These are phyloP conservation scores for Hypomontagnella monticulosa DNA, from an alignment of 495 filamentous ascomycete genomes.

Conservation along the genomic window DNA sequence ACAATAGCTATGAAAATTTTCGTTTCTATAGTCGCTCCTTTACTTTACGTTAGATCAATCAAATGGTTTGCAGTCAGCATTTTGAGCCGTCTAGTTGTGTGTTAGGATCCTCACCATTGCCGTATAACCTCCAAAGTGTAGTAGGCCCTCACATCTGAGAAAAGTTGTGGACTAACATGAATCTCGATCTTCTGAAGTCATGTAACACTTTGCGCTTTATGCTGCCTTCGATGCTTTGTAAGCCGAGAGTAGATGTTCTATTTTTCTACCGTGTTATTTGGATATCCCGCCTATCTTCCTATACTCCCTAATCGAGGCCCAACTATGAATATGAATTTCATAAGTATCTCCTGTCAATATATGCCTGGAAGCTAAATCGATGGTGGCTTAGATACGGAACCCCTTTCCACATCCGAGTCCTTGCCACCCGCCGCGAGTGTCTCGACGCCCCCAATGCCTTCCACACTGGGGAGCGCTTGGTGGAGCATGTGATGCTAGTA, in stretches of 20 bases:
- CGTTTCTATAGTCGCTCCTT: background rate
- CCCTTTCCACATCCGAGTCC: constrained; percentile 37
- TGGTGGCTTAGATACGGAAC: constrained; percentile 28
- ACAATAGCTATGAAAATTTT: background rate
- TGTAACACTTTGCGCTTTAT: too few relatives aligned
- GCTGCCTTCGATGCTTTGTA: too few relatives aligned
- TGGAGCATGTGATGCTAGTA: constrained; percentile 43
- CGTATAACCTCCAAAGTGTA: too few relatives aligned
- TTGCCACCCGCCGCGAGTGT: constrained; percentile 11
- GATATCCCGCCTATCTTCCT: background rate
- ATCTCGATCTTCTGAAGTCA: too few relatives aligned
- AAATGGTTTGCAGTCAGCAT: background rate
- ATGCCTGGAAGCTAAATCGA: constrained; percentile 1
- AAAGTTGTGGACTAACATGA: too few relatives aligned
- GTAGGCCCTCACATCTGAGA: too few relatives aligned
- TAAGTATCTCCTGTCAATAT: background rate
- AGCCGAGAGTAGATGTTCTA: too few relatives aligned
- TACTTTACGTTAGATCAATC: background rate
- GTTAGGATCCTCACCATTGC: too few relatives aligned
- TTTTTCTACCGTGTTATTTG: too few relatives aligned
- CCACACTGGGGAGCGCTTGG: constrained; percentile 25
- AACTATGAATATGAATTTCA: background rate
- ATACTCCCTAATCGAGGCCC: background rate
- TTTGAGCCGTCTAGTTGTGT: background rate
- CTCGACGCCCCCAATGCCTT: constrained; percentile 33